Evolutionary conservation across 768 basidiomycete species (phyloP).

Genomic region (Scleroderma bovista): DNA sequence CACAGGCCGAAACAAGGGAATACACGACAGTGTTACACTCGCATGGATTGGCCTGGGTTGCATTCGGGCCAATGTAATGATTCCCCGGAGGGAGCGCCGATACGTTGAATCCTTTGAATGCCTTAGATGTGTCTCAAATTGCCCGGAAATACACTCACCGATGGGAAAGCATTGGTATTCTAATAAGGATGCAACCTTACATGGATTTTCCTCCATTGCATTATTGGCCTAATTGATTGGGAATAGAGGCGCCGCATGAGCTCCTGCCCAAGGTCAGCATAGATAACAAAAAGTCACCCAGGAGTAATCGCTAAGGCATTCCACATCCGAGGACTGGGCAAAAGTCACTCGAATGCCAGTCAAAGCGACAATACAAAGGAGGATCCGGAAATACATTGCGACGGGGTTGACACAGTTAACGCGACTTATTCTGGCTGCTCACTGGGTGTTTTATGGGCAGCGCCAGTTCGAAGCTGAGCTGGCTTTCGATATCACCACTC

Average conservation of each 20-base stretch:
- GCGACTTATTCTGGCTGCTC: no score
- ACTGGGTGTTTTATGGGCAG: no score
- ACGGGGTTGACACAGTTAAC: no score
- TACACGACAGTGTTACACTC: conserved; percentile 31
- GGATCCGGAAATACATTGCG: background rate
- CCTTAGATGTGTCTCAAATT: background rate
- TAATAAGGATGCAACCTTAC: conserved; percentile 37
- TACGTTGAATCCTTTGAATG: conserved; percentile 1
- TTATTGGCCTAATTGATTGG: conserved; percentile 6
- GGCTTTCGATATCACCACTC: no score
- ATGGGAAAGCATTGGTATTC: conserved; percentile 10
- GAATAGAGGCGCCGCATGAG: no score
- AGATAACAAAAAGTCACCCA: background rate
- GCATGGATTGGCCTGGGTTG: conserved; percentile 26
- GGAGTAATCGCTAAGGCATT: background rate
- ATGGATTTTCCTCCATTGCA: conserved; percentile 31
- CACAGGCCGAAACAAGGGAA: conserved; percentile 31
- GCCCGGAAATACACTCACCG: background rate
- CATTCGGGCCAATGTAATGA: conserved; percentile 39
- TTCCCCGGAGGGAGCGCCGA: conserved; percentile 11
- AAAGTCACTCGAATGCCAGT: background rate
- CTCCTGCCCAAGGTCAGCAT: no score
- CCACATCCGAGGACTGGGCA: background rate
- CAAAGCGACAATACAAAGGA: background rate
- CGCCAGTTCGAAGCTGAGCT: no score